Base-by-base conservation (phyloP, 1,284 basidiomycete genomes). In the Ceratobasidium sp. region DNA sequence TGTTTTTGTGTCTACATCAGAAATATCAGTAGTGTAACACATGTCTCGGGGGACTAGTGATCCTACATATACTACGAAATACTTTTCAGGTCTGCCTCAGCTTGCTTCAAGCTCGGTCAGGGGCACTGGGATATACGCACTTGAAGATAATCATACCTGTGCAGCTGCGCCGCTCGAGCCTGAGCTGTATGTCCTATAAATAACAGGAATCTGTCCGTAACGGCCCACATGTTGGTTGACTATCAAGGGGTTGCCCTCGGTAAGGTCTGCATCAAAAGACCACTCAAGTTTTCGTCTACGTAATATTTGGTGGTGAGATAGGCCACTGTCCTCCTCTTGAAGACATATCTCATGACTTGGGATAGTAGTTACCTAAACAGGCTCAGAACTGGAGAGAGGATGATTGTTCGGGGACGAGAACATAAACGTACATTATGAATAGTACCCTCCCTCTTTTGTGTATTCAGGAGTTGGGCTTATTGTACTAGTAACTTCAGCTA, bases 161-260 rank as follows among this genome's bases (percentile, higher is more conserved):
- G 33, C 33, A 2, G 17, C 31, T 8, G 15, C 17, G 4, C 31
- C 33, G 31, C 22, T 15, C 7, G 31, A 59, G 15, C 11, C 19
- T 7, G 57, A 59, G 33, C 31, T 29, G n/a, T 36, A 59, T 59
- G 57, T 59, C 33, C 41, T 59, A 36, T 59, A 59, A 5, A 41
- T 41, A 4, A 59, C 57, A 15, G 57, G 1, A 17, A 41, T 4
- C 22, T 41, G 33, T 11, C 31, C 31, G n/a, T 36, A 36, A 2
- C 31, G 27, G 8, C 31, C 57, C 7, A 14, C 4, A 6, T n/a
- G 17, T 36, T 2, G 19, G n/a, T n/a, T 29, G 17, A 7, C n/a
- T 2, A 36, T 41, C 29, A 59, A 2, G 15, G 22, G 54, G 31
- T n/a, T 15, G 17, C 41, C 33, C 5, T 22, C 53, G 5, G 57